Base-by-base conservation (phyloP, 352 stramenopile genomes). In the Globisporangium irregulare region DNA sequence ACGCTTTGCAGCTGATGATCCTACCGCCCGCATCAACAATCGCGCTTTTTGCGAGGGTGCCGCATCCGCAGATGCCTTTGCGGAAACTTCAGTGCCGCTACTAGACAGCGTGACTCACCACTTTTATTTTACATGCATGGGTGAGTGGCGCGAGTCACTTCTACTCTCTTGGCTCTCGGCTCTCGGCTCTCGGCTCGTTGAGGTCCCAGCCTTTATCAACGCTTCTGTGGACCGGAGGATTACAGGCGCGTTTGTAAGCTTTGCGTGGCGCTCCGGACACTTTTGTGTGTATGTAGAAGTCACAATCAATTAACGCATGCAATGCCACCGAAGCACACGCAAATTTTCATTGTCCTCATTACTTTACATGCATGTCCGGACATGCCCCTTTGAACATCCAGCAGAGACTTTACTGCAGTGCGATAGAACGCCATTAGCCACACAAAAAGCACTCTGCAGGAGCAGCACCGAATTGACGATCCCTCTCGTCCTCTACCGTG, bases 21-120 rank as follows among this genome's bases (percentile, higher is more conserved):
- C 8, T 32, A 32, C 32, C 0, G 32, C 32, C 32, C 56, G n/a
- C 29, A 38, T 62, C 56, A 62, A 62, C 32, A 61, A 61, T 61
- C 41, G 22, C 58, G 25, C 10, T 64, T 15, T 22, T 36, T 20
- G 20, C 25, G n/a, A 32, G n/a, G 22, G 22, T 29, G 50, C 22
- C 22, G 22, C n/a, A 18, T 10, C 20, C n/a, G 32, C 56, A 62
- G 29, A 29, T 62, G 56, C 32, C n/a, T 24, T 15, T 24, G n/a
- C 56, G 24, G 56, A 62, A 62, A 38, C 56, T 20, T 32, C 56
- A 62, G 9, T 4, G 8, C 53, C 53, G 25, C 25, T 38, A n/a
- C 18, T 12, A 18, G 24, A 34, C n/a, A 7, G 29, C 18, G 43
- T 51, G 43, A 51, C 43, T 51, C 43, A 22, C 4, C 20, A 1